phyloP scores from a whole-genome alignment of 305 asterid species.

The Petunia hybrid region DNA sequence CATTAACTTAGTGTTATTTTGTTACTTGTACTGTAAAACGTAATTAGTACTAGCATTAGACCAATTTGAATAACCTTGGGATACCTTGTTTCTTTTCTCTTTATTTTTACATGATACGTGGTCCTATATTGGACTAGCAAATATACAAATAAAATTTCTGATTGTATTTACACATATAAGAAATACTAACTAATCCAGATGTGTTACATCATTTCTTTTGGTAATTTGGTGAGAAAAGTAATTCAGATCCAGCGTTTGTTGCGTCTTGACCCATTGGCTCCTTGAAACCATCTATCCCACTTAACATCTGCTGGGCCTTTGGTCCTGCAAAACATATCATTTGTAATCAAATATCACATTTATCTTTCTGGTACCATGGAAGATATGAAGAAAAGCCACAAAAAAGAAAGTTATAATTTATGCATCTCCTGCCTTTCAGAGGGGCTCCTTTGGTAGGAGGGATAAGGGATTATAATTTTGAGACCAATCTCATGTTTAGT shows the following conservation, averaged over 20 bases:
- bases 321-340: conserved; percentile 54
- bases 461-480: too few species aligned
- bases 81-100: background rate
- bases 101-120: background rate
- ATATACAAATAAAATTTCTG: background rate
- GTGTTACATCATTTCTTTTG: background rate
- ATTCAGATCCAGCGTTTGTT: conserved; percentile 72
- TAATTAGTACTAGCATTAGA: background rate
- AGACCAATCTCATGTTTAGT: too few species aligned
- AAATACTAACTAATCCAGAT: background rate
- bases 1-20: too few species aligned
- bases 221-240: background rate
- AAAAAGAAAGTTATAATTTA: background rate
- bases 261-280: conserved; percentile 66
- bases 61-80: background rate
- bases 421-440: too few species aligned
- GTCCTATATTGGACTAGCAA: too few species aligned
- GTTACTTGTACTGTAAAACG: too few species aligned
- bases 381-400: background rate
- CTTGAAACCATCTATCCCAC: conserved; percentile 94
- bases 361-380: background rate
- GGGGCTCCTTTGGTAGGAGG: too few species aligned
- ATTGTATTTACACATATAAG: background rate
- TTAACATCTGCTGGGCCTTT: conserved; percentile 65
- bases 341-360: background rate